phyloP scores from a whole-genome alignment of 2,329 filamentous ascomycete genomes.

The Epichloe bromicola region DNA sequence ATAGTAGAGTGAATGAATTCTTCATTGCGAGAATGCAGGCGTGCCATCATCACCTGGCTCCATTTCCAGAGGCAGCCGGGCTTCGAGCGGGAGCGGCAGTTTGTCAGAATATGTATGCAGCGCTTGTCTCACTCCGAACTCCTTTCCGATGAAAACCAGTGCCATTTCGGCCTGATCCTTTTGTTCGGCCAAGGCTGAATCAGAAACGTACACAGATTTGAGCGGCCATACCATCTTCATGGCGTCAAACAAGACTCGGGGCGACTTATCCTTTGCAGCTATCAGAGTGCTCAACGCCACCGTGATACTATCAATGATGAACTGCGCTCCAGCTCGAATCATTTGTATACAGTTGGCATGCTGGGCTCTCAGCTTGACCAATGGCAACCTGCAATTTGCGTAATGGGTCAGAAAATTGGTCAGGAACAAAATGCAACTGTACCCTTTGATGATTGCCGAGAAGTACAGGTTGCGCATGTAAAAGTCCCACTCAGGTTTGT shows the following conservation, averaged over 20 bases:
- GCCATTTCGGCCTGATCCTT: conserved; percentile 14
- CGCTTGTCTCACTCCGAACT: conserved; percentile 25
- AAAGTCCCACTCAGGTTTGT: conserved; percentile 10
- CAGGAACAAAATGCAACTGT: conserved; percentile 19
- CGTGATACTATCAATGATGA: conserved; percentile 17
- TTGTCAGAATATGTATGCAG: conserved; percentile 13
- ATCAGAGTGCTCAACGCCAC: conserved; percentile 13
- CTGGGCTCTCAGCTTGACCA: conserved; percentile 14
- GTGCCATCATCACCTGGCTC: neutral
- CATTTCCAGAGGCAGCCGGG: conserved; percentile 11
- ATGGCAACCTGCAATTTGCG: conserved; percentile 11
- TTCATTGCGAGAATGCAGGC: neutral
- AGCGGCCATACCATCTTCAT: conserved; percentile 27
- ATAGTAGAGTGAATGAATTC: neutral
- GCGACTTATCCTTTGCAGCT: conserved; percentile 15
- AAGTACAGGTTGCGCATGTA: conserved; percentile 22
- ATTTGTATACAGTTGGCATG: conserved; percentile 15
- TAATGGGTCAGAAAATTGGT: conserved; percentile 24
- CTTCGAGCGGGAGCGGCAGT: conserved; percentile 15
- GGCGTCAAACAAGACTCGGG: conserved; percentile 22
- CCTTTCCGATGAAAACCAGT: conserved; percentile 21
- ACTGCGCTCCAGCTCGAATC: conserved; percentile 15
- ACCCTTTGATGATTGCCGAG: conserved; percentile 22
- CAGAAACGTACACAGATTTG: conserved; percentile 17
- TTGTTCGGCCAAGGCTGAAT: conserved; percentile 17